A percentile compares a stretch with the other conserved stretches of the same genome.
These are phyloP conservation scores for Tolypocladium nubicola DNA, from an alignment of 2,329 filamentous ascomycete species.

Conservation along the genomic window DNA sequence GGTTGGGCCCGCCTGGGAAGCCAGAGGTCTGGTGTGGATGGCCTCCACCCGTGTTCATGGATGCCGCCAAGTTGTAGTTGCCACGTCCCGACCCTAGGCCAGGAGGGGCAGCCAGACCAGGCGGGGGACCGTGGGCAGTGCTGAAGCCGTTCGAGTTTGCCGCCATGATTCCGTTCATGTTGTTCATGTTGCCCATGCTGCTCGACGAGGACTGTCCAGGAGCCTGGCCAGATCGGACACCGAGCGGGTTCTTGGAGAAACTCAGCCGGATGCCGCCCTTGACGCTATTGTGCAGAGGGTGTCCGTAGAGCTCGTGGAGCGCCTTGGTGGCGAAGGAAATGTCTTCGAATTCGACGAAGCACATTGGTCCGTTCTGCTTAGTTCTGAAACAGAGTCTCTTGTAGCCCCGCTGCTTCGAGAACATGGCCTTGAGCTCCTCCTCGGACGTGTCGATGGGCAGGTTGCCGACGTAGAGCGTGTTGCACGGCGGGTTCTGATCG, in stretches of 20 bases:
- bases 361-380: conserved; percentile 95
- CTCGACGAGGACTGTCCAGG: conserved; percentile 27
- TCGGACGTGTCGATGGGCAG: conserved; percentile 86
- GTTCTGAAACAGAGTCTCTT: conserved; percentile 91
- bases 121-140: conserved; percentile 66
- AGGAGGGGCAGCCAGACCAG: conserved; percentile 67
- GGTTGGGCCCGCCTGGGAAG: conserved; percentile 9
- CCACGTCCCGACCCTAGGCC: conserved; percentile 39
- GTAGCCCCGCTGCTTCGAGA: conserved; percentile 88
- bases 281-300: conserved; percentile 77
- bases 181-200: conserved; percentile 37
- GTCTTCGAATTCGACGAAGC: conserved; percentile 97
- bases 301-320: conserved; percentile 80
- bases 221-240: conserved; percentile 73
- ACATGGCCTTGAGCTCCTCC: conserved; percentile 88
- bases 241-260: conserved; percentile 95
- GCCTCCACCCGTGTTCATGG: conserved; percentile 9
- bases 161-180: conserved; percentile 48
- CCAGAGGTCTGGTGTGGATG: conserved; percentile 6
- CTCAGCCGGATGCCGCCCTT: conserved; percentile 92
- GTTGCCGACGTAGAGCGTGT: conserved; percentile 97
- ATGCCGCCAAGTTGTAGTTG: conserved; percentile 11
- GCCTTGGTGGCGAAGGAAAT: conserved; percentile 86
- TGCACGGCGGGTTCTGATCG: conserved; percentile 94
- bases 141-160: conserved; percentile 46